Base-by-base conservation (phyloP, 2,329 filamentous ascomycete species). In the Ceratocystis colombiana region DNA sequence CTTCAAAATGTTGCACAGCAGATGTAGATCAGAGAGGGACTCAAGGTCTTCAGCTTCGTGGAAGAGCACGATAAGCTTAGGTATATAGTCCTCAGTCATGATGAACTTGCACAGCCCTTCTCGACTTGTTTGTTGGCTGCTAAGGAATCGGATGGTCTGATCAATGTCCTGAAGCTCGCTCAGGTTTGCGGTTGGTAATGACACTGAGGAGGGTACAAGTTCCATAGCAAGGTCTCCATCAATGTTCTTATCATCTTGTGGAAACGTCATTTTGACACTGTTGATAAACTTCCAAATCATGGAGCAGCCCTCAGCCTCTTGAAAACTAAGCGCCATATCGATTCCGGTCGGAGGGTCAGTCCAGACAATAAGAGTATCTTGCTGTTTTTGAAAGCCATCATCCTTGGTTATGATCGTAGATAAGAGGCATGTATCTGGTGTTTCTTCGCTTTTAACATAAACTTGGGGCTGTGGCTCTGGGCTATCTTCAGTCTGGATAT, bases 281-380 rank as follows among this genome's bases (percentile, higher is more conserved):
- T 87, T 89, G 68, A 99, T 89, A 71, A 97, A 97, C 72, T 93
- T 90, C 94, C 94, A 99, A 75, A 99, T 96, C 69, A 86, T 81
- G 22, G 89, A 85, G 76, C 94, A 99, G 59, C 93, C 94, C 71
- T 97, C 94, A 1, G 92, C 88, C 78, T 99, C 94, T 76, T 99
- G 94, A 73, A 99, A 99, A 74, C 92, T 96, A 69, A 99, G 82
- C 55, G 94, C 94, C 94, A 99, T 97, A 74, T 99, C 94, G 66
- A 92, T 86, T 67, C 88, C 88, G 77, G 87, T 94, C 68, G 74
- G 77, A 3, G 86, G 84, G 74, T 97, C 94, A 48, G 93, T 96
- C 94, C 94, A 99, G 68, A 99, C 92, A 69, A 99, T 97, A 68
- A 99, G 84, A 2, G 94, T 99, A 75, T 97, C 93, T 87, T 97